Evolutionary conservation across 2,329 filamentous ascomycete species (phyloP).

Genomic region (Venturia asperata): DNA sequence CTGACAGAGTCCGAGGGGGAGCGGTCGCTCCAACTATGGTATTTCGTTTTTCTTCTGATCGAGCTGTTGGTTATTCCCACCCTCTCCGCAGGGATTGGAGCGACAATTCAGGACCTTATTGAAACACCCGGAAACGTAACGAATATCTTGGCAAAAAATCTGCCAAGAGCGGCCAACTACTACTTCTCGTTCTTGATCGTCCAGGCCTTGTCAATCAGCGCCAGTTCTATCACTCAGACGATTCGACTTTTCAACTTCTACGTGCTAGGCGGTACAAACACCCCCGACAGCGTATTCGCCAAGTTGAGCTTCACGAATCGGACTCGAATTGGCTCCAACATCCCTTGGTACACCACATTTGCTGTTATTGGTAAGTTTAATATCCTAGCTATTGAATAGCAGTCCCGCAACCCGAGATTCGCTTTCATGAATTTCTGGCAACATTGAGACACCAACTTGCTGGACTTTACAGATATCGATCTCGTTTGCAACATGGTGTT

Average conservation of each 20-base stretch:
- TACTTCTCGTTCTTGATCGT: conserved; percentile 99
- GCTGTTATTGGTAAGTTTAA: conserved; percentile 15
- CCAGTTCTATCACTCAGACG: conserved; percentile 79
- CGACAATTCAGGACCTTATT: conserved; percentile 56
- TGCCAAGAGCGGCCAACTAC: conserved; percentile 87
- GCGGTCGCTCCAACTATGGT: conserved; percentile 80
- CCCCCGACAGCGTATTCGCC: conserved; percentile 18
- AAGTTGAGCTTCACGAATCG: conserved; percentile 19
- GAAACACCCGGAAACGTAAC: conserved; percentile 62
- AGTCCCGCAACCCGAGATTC: conserved; percentile 21
- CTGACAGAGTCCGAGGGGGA: conserved; percentile 74
- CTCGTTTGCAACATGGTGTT: not conserved
- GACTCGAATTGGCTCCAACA: conserved; percentile 18
- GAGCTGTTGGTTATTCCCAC: conserved; percentile 93
- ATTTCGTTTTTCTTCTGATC: conserved; percentile 89
- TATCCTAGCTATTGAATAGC: not conserved
- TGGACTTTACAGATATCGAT: not conserved
- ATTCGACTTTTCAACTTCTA: conserved; percentile 73
- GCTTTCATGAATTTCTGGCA: conserved; percentile 24
- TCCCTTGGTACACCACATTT: conserved; percentile 19
- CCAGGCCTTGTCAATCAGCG: conserved; percentile 84
- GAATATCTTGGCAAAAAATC: conserved; percentile 63
- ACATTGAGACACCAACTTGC: not conserved
- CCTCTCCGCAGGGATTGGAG: conserved; percentile 67
- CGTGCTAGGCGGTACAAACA: conserved; percentile 54